Conservation (phyloP, 2,329 filamentous ascomycete genomes). For the Xylaria sp. region DNA sequence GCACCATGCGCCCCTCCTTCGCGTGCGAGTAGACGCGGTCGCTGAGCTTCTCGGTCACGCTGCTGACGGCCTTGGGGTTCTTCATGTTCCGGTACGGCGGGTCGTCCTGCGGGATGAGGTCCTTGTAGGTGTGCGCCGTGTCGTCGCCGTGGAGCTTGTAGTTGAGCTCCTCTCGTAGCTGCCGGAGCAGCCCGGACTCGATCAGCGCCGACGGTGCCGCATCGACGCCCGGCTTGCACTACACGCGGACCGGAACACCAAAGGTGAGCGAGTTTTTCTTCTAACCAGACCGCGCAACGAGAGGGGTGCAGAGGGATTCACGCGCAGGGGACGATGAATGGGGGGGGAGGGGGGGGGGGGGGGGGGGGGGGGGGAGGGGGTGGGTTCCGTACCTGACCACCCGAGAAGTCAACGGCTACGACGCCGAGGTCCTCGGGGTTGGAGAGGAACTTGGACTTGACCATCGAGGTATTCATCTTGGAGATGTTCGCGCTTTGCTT, state of each 20-base stretch:
- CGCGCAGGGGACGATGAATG: background rate
- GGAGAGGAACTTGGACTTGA: conserved; percentile 75
- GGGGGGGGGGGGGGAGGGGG: background rate
- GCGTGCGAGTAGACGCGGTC: conserved; percentile 88
- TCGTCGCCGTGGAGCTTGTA: conserved; percentile 87
- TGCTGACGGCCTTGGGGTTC: conserved; percentile 83
- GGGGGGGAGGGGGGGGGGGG: background rate
- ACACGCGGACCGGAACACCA: conserved; percentile 20
- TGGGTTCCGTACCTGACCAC: conserved; percentile 74
- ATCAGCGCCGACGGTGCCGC: conserved; percentile 88
- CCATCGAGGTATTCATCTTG: conserved; percentile 55
- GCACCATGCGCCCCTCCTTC: conserved; percentile 77
- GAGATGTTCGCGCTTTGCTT: background rate
- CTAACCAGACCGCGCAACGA: background rate
- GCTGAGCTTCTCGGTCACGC: conserved; percentile 79
- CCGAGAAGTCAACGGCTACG: conserved; percentile 94
- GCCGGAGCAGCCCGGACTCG: conserved; percentile 79
- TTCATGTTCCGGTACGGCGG: conserved; percentile 91
- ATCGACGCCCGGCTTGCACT: conserved; percentile 88
- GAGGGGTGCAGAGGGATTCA: too few species aligned
- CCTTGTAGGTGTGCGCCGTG: conserved; percentile 78
- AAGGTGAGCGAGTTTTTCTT: conserved; percentile 8
- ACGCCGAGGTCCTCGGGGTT: conserved; percentile 81
- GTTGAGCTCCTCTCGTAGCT: conserved; percentile 82
- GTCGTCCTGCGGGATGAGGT: conserved; percentile 72